Evolutionary conservation across 2,329 filamentous ascomycete genomes (phyloP), one percentile per base, ranked within the genome.

Genomic region (Aplosporella prunicola): DNA sequence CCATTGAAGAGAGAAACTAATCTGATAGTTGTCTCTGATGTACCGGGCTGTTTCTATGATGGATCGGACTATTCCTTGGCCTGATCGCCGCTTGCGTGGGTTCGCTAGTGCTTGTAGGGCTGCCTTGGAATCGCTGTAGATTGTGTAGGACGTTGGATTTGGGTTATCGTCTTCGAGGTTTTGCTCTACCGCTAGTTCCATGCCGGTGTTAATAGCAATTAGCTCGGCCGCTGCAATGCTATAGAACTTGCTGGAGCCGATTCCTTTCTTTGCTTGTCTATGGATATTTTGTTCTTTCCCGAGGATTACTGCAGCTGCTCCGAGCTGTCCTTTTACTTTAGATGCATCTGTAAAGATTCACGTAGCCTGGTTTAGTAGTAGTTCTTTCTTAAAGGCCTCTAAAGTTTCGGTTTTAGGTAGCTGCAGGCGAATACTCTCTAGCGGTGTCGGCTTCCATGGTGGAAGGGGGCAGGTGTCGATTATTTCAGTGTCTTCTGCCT

Each of bases 1-100:
- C 42, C 40, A 42, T 26, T 52, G 16, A 18, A 22, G 29, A n/a
- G 29, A 20, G 29, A 31, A 31, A 3, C 9, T 31, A 11, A 31
- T 31, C 9, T 22, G 29, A 20, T n/a, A 11, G 9, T 17, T 30
- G 9, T 30, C 27, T 11, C 18, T 30, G 3, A 30, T 7, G 7
- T 5, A 5, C 9, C 22, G 2, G 14, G 29, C 29, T 31, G 17
- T 31, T 31, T 5, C 8, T 31, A 20, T 2, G 9, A 31, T 31
- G 14, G 29, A 31, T 6, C 16, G n/a, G 16, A 31, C 10, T 31
- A 31, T 9, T n/a, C 17, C 29, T 20, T 31, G 29, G 6, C 29
- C 29, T 31, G 10, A 5, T 8, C 13, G 6, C 11, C 29, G 15
- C 2, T 20, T 31, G 9, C 22, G 14, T 7, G 29, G 29, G 16